Conservation (phyloP, 148 eudicot genomes). For the Nyssa sinensis region DNA sequence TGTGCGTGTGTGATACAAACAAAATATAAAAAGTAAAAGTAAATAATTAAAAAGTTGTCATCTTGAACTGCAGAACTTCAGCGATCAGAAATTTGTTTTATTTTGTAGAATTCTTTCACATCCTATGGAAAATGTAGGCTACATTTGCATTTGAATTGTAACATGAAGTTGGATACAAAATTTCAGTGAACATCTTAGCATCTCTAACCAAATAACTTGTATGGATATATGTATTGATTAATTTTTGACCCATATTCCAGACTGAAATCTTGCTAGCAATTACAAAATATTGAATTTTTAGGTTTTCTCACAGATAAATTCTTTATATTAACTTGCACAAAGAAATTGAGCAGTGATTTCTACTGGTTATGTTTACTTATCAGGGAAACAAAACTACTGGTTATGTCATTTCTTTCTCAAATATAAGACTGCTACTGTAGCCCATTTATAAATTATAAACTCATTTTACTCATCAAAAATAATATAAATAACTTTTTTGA, state of each 20-base stretch:
- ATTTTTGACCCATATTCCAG: background rate
- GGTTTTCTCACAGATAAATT: background rate
- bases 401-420: no score
- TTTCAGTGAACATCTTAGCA: background rate
- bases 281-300: no score
- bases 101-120: background rate
- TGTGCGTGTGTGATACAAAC: no score
- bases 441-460: background rate
- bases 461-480: background rate
- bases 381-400: no score
- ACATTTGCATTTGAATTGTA: background rate
- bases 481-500: no score
- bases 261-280: background rate
- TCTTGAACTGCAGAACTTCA: no score
- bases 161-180: background rate
- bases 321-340: background rate
- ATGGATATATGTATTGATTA: background rate
- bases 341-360: background rate
- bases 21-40: background rate
- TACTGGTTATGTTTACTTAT: background rate
- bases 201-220: background rate
- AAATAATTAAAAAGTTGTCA: background rate
- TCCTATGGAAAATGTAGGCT: background rate
- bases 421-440: background rate
- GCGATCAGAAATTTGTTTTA: background rate